phyloP scores from a whole-genome alignment of 2,329 filamentous ascomycete genomes.

The Microdochium trichocladiopsis region DNA sequence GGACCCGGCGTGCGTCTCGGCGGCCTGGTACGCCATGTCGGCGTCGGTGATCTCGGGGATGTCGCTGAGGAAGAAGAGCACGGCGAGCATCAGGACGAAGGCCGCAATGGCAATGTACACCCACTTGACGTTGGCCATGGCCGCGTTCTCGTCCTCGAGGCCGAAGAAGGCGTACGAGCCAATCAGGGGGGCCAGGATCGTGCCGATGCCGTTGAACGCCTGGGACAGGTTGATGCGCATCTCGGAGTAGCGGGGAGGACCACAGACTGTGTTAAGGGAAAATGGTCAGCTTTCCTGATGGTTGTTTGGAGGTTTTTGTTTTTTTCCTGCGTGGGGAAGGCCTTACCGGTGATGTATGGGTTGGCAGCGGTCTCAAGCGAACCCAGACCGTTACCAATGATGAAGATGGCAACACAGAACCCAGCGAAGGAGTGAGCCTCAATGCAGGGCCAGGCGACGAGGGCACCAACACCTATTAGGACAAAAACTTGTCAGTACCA shows the following conservation, averaged over 20 bases:
- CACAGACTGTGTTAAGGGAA: constrained; percentile 34
- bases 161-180: constrained; percentile 70
- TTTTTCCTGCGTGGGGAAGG: neutral
- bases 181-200: constrained; percentile 65
- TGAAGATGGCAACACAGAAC: constrained; percentile 66
- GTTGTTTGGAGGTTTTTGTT: neutral
- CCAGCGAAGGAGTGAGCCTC: constrained; percentile 62
- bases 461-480: constrained; percentile 39
- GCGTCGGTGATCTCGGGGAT: constrained; percentile 68
- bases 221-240: constrained; percentile 72
- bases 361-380: constrained; percentile 75
- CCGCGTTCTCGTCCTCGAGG: constrained; percentile 41
- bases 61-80: constrained; percentile 58
- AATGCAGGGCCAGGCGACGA: constrained; percentile 49
- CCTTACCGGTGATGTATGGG: constrained; percentile 57
- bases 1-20: constrained; percentile 41
- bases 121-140: constrained; percentile 65
- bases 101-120: constrained; percentile 67
- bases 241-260: constrained; percentile 62
- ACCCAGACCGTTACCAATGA: constrained; percentile 66
- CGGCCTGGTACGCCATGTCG: constrained; percentile 56
- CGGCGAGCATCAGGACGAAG: constrained; percentile 61
- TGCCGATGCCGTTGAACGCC: constrained; percentile 70
- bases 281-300: constrained; percentile 5
- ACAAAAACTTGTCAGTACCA: constrained; percentile 11